Percentiles rank a stretch among this genome's conserved stretches.
phyloP scores from a whole-genome alignment of 2,329 filamentous ascomycete species.

The Colletotrichum gigasporum region DNA sequence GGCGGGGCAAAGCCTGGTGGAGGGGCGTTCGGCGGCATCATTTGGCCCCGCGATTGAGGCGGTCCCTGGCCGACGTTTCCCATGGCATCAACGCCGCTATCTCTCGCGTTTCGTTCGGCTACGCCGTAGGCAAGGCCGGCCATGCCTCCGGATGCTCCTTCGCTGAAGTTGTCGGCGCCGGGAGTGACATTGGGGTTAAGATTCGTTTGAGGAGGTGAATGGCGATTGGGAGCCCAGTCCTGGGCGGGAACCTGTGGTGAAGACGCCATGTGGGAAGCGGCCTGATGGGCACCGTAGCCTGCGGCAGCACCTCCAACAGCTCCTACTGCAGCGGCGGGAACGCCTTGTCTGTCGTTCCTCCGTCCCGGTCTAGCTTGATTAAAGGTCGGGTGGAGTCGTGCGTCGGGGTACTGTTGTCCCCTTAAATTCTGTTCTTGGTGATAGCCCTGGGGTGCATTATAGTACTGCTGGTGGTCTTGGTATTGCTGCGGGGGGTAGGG shows the following conservation, averaged over 20 bases:
- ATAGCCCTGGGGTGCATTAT: slow-evolving; percentile 20
- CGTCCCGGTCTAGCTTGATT: slow-evolving; percentile 45
- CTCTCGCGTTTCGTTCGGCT: slow-evolving; percentile 70
- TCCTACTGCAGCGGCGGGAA: slow-evolving; percentile 34
- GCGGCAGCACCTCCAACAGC: slow-evolving; percentile 35
- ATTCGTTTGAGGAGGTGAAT: slow-evolving; percentile 29
- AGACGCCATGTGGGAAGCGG: slow-evolving; percentile 10
- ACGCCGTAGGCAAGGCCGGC: slow-evolving; percentile 73
- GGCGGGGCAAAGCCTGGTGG: slow-evolving; percentile 33
- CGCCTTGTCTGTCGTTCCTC: slow-evolving; percentile 40
- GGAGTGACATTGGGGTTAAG: slow-evolving; percentile 61
- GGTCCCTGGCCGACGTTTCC: slow-evolving; percentile 46
- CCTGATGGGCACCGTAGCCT: slow-evolving; percentile 28
- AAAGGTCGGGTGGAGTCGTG: slow-evolving; percentile 50
- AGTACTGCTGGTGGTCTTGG: slow-evolving; percentile 25
- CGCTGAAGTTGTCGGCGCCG: slow-evolving; percentile 74
- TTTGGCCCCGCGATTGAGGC: slow-evolving; percentile 37
- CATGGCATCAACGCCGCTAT: slow-evolving; percentile 72
- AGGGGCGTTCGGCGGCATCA: slow-evolving; percentile 34
- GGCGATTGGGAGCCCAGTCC: slow-evolving; percentile 17
- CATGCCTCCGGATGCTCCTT: slow-evolving; percentile 71
- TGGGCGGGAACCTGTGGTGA: slow-evolving; percentile 21
- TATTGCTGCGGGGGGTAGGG: slow-evolving; percentile 28
- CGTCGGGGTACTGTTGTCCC: slow-evolving; percentile 32
- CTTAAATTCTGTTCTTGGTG: slow-evolving; percentile 9